A percentile compares a stretch with the other conserved stretches of the same genome.
Evolutionary conservation across 2,329 filamentous ascomycete species (phyloP).

Genomic region (Diplocarpon rosae): DNA sequence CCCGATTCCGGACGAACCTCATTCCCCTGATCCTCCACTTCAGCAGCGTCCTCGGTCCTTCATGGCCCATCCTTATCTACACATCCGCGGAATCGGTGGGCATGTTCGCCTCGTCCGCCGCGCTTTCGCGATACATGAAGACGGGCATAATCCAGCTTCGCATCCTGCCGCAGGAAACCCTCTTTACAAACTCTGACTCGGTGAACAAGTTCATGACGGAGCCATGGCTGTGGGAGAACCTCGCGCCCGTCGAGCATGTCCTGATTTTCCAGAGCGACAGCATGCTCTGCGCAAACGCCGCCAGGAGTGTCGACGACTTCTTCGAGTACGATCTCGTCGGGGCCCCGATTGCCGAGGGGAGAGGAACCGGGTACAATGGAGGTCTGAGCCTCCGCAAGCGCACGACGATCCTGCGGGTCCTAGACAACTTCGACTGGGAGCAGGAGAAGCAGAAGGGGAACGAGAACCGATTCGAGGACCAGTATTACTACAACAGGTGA

Average conservation of each 20-base stretch:
- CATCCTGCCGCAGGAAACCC: conserved; percentile 28
- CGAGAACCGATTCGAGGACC: conserved; percentile 20
- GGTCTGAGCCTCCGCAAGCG: conserved; percentile 31
- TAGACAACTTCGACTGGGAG: conserved; percentile 21
- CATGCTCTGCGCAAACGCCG: conserved; percentile 28
- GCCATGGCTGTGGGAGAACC: conserved; percentile 27
- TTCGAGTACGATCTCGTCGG: conserved; percentile 30
- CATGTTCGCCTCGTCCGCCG: conserved; percentile 26
- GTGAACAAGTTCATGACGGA: conserved; percentile 25
- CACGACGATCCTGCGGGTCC: conserved; percentile 25
- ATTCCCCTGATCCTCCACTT: conserved; percentile 32
- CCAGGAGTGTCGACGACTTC: conserved; percentile 27
- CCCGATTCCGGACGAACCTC: conserved; percentile 27
- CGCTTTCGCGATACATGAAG: conserved; percentile 30
- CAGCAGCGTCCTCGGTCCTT: conserved; percentile 31
- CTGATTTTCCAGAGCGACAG: conserved; percentile 29
- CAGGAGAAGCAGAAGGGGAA: conserved; percentile 15
- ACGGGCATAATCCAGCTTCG: conserved; percentile 29
- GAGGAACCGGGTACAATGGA: conserved; percentile 27
- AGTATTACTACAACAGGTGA: conserved; percentile 24
- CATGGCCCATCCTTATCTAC: conserved; percentile 35
- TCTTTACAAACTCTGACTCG: conserved; percentile 26
- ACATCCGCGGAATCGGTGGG: conserved; percentile 26
- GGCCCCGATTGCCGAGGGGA: conserved; percentile 23
- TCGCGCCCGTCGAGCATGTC: conserved; percentile 27